phyloP scores from a whole-genome alignment of 805 yeast species.

The Suhomyces sp. region DNA sequence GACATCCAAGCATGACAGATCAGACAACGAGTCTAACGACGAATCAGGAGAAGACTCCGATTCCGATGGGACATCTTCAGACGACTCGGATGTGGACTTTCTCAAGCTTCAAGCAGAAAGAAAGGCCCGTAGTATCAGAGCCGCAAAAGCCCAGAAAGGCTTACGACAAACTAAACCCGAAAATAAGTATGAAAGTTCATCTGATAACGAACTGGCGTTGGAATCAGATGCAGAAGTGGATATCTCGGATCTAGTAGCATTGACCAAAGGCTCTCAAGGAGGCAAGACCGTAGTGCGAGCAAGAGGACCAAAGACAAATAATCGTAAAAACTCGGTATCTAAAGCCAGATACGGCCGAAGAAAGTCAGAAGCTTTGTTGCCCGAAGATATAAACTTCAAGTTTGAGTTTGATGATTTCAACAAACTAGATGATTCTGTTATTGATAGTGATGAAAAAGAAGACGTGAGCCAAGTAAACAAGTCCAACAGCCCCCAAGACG shows the following conservation, averaged over 20 bases:
- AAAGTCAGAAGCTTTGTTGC: slow-evolving; percentile 37
- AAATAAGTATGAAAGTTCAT: background rate
- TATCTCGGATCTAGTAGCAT: slow-evolving; percentile 7
- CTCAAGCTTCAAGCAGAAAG: slow-evolving; percentile 68
- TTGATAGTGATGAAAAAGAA: slow-evolving; percentile 26
- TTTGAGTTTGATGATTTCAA: slow-evolving; percentile 41
- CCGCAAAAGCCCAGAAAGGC: slow-evolving; percentile 32
- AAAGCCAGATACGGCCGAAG: slow-evolving; percentile 31
- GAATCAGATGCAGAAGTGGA: slow-evolving; percentile 8
- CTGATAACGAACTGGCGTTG: slow-evolving; percentile 4
- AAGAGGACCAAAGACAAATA: background rate
- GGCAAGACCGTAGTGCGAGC: background rate
- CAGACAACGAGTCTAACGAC: slow-evolving; percentile 19
- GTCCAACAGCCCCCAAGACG: slow-evolving; percentile 37
- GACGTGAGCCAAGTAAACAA: slow-evolving; percentile 10
- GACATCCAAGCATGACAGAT: background rate
- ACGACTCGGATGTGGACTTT: slow-evolving; percentile 69
- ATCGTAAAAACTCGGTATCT: slow-evolving; percentile 4
- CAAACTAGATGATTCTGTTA: slow-evolving; percentile 13
- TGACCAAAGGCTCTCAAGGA: background rate
- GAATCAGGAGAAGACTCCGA: slow-evolving; percentile 32
- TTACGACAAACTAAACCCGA: slow-evolving; percentile 8
- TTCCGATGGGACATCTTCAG: slow-evolving; percentile 39
- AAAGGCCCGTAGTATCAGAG: slow-evolving; percentile 54
- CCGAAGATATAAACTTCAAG: slow-evolving; percentile 41